Base-by-base conservation (phyloP, 192 early-diverging fungal species). In the Rhizoclosmatium sp. region DNA sequence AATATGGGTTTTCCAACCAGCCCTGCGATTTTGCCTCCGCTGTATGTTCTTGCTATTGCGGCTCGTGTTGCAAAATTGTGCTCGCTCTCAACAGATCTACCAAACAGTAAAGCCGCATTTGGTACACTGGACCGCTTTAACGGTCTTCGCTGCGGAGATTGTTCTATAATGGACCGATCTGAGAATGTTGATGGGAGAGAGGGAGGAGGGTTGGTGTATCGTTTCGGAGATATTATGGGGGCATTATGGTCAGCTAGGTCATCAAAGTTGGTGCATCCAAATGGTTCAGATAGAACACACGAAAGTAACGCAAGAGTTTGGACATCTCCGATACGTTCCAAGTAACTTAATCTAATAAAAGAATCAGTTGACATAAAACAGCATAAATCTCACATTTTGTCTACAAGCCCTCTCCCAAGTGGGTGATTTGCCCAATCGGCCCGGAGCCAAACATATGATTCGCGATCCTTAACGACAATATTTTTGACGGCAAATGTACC, bases 371-470 rank as follows among this genome's bases (percentile, higher is more conserved):
- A 75, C 2, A 40, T 45, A 2, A 75, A 47, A 19, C 47, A 1
- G 19, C 2, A 46, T 62, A 46, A 44, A 0, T 44, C 58, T 46
- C 2, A 75, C 75, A 76, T 76, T 59, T 76, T 76, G 21, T 67
- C 75, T 19, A 76, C 75, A 51, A 76, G 75, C 2, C 39, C 48
- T 4, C 47, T 21, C 7, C 75, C 75, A 5, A 76, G 65, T 64
- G 75, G 75, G 51, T 76, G 75, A 66, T 76, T 65, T 14, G 44
- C 75, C 75, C 75, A 76, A 66, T 76, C 75, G n/a, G 75, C 64
- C 47, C 75, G 75, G 42, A 51, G 12, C 75, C 75, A 76, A 12
- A 56, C 41, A 19, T 67, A 61, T 21, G 14, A 9, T 42, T 67
- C 75, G 14, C 42, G 21, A 40, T 31, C 56, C n/a, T 23, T 45